Evolutionary conservation across 495 filamentous ascomycete genomes (phyloP).

Genomic region (Penicillium argentinense): DNA sequence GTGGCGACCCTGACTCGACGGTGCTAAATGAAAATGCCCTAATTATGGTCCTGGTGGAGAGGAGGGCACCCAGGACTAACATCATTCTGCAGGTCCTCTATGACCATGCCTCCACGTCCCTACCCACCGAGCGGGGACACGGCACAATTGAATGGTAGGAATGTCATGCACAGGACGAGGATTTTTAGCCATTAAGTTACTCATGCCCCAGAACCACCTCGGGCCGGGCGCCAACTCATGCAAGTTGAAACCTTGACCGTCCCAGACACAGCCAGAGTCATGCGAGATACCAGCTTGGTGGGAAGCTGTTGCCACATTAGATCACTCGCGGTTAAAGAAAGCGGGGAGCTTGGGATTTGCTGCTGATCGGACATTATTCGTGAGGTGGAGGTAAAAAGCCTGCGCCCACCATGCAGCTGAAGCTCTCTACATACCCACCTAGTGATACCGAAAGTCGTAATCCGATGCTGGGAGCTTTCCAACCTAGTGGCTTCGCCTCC

Average conservation of each 20-base stretch:
- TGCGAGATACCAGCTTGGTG: neutral
- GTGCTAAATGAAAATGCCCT: conserved; percentile 4
- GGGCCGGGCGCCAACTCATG: conserved; percentile 10
- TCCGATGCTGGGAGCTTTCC: neutral
- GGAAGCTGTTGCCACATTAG: conserved; percentile 3
- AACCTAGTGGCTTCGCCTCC: neutral
- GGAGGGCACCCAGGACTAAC: conserved; percentile 1
- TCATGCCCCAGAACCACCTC: conserved; percentile 3
- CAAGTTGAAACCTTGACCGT: conserved; percentile 6
- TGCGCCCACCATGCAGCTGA: conserved; percentile 15
- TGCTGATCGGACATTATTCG: conserved; percentile 5
- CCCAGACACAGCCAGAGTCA: neutral
- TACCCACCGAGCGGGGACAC: conserved; percentile 7
- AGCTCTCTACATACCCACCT: conserved; percentile 9
- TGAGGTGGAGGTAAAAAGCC: conserved; percentile 2
- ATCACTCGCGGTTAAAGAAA: neutral
- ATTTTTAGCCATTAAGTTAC: conserved; percentile 6
- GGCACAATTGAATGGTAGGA: neutral
- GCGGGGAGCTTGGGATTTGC: neutral
- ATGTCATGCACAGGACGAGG: neutral
- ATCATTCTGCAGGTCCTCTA: conserved; percentile 11
- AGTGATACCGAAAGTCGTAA: conserved; percentile 4
- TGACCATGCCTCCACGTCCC: conserved; percentile 21
- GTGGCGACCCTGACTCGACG: too few relatives aligned
- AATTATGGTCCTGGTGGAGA: conserved; percentile 13